These are phyloP conservation scores for Ogataea allantospora DNA, from an alignment of 805 yeast species.

Conservation along the genomic window DNA sequence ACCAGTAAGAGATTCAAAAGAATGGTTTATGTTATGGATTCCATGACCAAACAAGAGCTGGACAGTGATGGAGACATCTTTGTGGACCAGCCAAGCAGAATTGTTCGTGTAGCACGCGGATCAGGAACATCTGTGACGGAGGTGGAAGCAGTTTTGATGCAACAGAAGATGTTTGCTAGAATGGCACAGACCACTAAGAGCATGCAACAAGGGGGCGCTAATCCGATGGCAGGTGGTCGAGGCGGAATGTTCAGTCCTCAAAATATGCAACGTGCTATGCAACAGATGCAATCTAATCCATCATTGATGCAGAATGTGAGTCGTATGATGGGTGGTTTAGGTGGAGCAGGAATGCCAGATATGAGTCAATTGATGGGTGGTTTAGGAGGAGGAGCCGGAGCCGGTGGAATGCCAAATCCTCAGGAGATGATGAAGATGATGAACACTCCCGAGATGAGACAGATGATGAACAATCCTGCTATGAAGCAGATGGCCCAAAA, in stretches of 20 bases:
- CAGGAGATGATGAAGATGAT: slow-evolving; percentile 45
- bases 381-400: slow-evolving; percentile 46
- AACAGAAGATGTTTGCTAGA: slow-evolving; percentile 89
- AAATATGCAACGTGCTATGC: slow-evolving; percentile 48
- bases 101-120: slow-evolving; percentile 89
- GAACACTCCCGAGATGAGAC: slow-evolving; percentile 42
- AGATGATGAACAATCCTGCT: slow-evolving; percentile 67
- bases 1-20: slow-evolving; percentile 78
- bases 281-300: slow-evolving; percentile 66
- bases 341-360: slow-evolving; percentile 65
- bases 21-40: slow-evolving; percentile 90
- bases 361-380: slow-evolving; percentile 61
- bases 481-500: slow-evolving; percentile 64
- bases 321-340: slow-evolving; percentile 71
- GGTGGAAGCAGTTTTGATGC: slow-evolving; percentile 87
- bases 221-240: slow-evolving; percentile 46
- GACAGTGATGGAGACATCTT: slow-evolving; percentile 86
- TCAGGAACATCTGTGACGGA: slow-evolving; percentile 91
- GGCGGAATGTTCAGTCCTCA: slow-evolving; percentile 35
- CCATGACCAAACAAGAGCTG: slow-evolving; percentile 90
- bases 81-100: slow-evolving; percentile 76
- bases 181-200: slow-evolving; percentile 79
- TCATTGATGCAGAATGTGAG: slow-evolving; percentile 72
- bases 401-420: slow-evolving; percentile 49
- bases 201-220: slow-evolving; percentile 48